Percentiles rank a stretch among this genome's conserved stretches.
Conservation (phyloP, 2,329 filamentous ascomycete genomes). For the Clonostachys byssicola region DNA sequence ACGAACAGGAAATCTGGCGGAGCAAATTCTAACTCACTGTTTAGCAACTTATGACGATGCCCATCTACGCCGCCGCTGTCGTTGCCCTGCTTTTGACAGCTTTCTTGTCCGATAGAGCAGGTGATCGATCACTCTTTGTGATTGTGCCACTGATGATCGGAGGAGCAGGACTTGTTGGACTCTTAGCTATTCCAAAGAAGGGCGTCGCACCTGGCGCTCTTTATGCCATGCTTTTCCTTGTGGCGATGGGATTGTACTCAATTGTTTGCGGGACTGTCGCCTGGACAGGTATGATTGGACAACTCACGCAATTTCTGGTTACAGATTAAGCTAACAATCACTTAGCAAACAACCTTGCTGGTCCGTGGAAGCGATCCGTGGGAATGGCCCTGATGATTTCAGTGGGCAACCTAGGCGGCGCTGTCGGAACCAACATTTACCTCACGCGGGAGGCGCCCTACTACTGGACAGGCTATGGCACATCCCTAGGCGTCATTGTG, state of each 20-base stretch:
- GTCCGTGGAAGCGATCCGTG: slow-evolving; percentile 6
- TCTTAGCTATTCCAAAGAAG: slow-evolving; percentile 6
- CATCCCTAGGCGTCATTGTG: slow-evolving; percentile 1
- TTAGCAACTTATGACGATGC: slow-evolving; percentile 10
- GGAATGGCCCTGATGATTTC: slow-evolving; percentile 7
- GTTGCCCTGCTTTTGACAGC: slow-evolving; percentile 1
- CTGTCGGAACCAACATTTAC: slow-evolving; percentile 5
- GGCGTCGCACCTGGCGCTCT: slow-evolving; percentile 11
- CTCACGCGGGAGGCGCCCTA: slow-evolving; percentile 3
- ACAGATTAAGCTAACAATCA: background rate
- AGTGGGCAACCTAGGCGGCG: slow-evolving; percentile 4
- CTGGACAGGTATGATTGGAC: slow-evolving; percentile 3
- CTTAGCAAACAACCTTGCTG: slow-evolving; percentile 7
- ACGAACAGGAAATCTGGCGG: no score
- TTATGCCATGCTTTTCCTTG: slow-evolving; percentile 18
- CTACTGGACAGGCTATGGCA: slow-evolving; percentile 5
- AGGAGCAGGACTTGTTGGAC: slow-evolving; percentile 3
- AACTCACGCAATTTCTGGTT: background rate
- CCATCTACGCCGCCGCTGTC: slow-evolving; percentile 2
- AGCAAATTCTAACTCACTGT: background rate
- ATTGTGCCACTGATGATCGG: slow-evolving; percentile 5
- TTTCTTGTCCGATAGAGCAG: slow-evolving; percentile 4
- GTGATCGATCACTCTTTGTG: slow-evolving; percentile 4
- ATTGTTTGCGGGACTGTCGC: slow-evolving; percentile 12
- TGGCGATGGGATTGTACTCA: slow-evolving; percentile 16